A percentile compares a stretch with the other conserved stretches of the same genome.
phyloP scores from a whole-genome alignment of 208 protist genomes.

The Lotmaria passim region DNA sequence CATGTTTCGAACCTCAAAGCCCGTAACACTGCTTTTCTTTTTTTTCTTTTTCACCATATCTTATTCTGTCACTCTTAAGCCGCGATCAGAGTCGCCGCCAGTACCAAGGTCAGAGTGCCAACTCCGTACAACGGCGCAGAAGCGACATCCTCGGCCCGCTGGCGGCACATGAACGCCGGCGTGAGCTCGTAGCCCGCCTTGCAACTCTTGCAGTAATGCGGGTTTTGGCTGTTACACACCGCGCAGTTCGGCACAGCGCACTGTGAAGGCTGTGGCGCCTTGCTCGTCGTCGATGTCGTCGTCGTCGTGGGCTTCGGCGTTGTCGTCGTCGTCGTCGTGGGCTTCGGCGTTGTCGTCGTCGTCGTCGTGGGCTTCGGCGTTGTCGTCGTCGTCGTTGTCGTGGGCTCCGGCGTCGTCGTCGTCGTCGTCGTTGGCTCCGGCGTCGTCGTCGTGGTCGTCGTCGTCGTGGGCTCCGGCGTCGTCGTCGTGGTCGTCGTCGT shows the following conservation, averaged over 20 bases:
- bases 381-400: too few relatives aligned
- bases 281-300: not conserved
- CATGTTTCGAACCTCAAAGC: too few relatives aligned
- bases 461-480: not conserved
- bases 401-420: not conserved
- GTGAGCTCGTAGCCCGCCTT: constrained; percentile 7
- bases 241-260: not conserved
- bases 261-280: too few relatives aligned
- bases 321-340: not conserved
- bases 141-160: not conserved
- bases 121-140: not conserved
- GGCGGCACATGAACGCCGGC: not conserved
- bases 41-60: not conserved
- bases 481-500: not conserved
- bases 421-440: not conserved
- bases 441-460: not conserved
- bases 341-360: not conserved
- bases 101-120: not conserved
- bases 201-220: constrained; percentile 8
- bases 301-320: not conserved
- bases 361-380: not conserved
- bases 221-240: constrained; percentile 4
- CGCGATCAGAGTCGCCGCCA: not conserved
- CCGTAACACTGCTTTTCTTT: not conserved
- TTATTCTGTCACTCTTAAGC: constrained; percentile 19